Percentiles rank a stretch among this genome's conserved stretches.
These are phyloP conservation scores for Microcera coccophila DNA, from an alignment of 2,329 filamentous ascomycete species.

Conservation along the genomic window DNA sequence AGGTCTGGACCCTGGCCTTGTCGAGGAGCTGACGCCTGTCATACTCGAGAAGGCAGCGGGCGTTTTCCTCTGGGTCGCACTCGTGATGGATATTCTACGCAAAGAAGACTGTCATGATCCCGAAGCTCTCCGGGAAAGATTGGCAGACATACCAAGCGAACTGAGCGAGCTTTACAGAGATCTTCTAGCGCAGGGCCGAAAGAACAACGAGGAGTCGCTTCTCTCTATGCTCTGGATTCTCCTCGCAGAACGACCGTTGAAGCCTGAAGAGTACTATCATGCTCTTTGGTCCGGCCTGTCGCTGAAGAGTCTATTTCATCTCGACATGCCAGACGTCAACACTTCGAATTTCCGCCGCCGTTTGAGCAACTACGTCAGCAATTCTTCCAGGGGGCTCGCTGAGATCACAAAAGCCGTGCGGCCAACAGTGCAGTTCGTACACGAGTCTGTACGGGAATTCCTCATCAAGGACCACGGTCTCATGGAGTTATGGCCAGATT, in stretches of 20 bases:
- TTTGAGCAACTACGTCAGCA: conserved; percentile 35
- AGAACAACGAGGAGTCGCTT: conserved; percentile 38
- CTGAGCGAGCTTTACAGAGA: conserved; percentile 48
- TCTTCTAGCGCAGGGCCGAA: conserved; percentile 45
- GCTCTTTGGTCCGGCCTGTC: conserved; percentile 7
- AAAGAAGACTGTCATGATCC: conserved; percentile 27
- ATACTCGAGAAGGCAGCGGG: conserved; percentile 36
- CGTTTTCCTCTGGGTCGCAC: conserved; percentile 43
- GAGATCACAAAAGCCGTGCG: conserved; percentile 35
- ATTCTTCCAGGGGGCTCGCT: conserved; percentile 50
- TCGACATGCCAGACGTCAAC: conserved; percentile 21
- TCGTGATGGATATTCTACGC: conserved; percentile 40
- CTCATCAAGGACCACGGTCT: conserved; percentile 37
- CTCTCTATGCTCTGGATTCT: conserved; percentile 51
- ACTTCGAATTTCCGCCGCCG: conserved; percentile 17
- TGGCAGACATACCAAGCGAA: conserved; percentile 35
- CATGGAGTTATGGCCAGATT: conserved; percentile 7
- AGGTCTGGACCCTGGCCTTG: background rate
- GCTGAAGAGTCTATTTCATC: background rate
- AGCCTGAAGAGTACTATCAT: conserved; percentile 41
- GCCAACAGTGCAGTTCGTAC: conserved; percentile 48
- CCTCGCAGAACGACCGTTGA: conserved; percentile 44
- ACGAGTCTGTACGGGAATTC: conserved; percentile 49
- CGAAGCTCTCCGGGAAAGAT: conserved; percentile 21
- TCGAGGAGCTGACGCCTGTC: conserved; percentile 12